Percentiles rank a stretch among this genome's conserved stretches.
These are phyloP conservation scores for Simplicillium sp. DNA, from an alignment of 2,329 filamentous ascomycete species.

Conservation along the genomic window DNA sequence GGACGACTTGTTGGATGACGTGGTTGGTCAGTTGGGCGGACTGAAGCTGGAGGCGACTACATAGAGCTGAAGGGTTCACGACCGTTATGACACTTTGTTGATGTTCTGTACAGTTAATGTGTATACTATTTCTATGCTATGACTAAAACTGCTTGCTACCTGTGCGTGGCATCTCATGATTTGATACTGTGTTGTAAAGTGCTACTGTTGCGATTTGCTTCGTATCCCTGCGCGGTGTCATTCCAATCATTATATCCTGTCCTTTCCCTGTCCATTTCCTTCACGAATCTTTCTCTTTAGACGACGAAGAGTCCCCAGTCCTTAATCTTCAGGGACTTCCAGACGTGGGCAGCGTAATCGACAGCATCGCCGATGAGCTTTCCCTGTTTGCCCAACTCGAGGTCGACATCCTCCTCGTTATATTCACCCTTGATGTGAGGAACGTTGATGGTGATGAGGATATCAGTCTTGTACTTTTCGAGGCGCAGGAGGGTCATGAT, in stretches of 20 bases:
- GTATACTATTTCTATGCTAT: conserved; percentile 3
- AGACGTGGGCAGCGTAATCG: conserved; percentile 58
- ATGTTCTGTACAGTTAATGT: not conserved
- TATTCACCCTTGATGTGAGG: conserved; percentile 72
- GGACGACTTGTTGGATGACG: conserved; percentile 8
- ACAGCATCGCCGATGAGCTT: conserved; percentile 59
- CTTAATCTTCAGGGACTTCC: conserved; percentile 66
- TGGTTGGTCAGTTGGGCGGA: conserved; percentile 15
- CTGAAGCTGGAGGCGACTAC: conserved; percentile 13
- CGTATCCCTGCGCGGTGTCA: not conserved
- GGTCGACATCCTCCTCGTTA: conserved; percentile 60
- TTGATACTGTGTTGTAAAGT: conserved; percentile 1
- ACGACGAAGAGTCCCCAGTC: conserved; percentile 66
- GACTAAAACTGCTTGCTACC: not conserved
- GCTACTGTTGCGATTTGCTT: not conserved
- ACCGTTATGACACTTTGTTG: conserved; percentile 3
- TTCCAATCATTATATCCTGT: not conserved
- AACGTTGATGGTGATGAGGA: conserved; percentile 81
- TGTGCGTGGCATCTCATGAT: no score
- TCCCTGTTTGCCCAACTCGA: conserved; percentile 55
- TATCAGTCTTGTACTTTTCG: conserved; percentile 65
- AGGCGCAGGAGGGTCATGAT: conserved; percentile 71
- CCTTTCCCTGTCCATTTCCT: not conserved
- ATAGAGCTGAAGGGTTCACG: no score
- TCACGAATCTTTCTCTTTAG: conserved; percentile 8